Evolutionary conservation across 768 basidiomycete genomes (phyloP).

Genomic region (Trametes cinnabarina): DNA sequence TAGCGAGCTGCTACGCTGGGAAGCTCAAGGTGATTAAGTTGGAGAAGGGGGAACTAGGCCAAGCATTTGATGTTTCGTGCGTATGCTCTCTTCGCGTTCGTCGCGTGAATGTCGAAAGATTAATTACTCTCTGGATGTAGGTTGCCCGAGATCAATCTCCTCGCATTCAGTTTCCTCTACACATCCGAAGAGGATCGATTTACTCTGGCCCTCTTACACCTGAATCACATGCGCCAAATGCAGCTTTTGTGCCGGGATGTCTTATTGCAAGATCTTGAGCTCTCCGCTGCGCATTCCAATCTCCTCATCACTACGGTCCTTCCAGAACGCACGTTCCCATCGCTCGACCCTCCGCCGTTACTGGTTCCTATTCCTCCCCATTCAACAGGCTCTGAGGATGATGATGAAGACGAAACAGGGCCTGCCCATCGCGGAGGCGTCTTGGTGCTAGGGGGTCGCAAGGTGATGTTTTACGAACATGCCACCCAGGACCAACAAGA

Average conservation of each 20-base stretch:
- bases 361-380: constrained; percentile 33
- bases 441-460: constrained; percentile 65
- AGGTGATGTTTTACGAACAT: constrained; percentile 61
- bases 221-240: constrained; percentile 60
- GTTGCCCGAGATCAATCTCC: constrained; percentile 63
- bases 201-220: constrained; percentile 63
- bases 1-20: constrained; percentile 66
- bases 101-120: constrained; percentile 2
- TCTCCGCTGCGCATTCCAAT: constrained; percentile 38
- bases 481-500: constrained; percentile 45
- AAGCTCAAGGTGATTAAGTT: constrained; percentile 65
- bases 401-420: constrained; percentile 28
- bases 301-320: constrained; percentile 51
- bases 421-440: constrained; percentile 56
- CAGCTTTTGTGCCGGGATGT: constrained; percentile 64
- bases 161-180: constrained; percentile 64
- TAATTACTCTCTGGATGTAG: constrained; percentile 46
- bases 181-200: constrained; percentile 37
- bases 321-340: constrained; percentile 44
- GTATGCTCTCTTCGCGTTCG: constrained; percentile 28
- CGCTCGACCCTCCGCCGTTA: constrained; percentile 25
- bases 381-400: constrained; percentile 36
- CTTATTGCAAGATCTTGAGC: constrained; percentile 45
- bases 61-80: constrained; percentile 64
- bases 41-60: constrained; percentile 50